Evolutionary conservation across 2,329 filamentous ascomycete species (phyloP).

Genomic region (Diaporthe citri): DNA sequence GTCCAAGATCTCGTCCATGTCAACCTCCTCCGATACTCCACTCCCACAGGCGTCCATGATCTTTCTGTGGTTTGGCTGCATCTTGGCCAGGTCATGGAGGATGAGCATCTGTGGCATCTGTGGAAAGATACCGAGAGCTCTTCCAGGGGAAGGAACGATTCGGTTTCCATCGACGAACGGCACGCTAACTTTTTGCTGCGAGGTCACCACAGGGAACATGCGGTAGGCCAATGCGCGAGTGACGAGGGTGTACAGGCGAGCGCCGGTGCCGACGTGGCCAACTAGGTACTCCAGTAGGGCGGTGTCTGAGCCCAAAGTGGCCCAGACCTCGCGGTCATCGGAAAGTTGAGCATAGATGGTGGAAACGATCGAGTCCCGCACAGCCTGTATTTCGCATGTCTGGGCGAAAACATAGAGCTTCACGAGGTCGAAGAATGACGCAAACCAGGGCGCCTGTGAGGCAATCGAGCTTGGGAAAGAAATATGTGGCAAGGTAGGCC

Average conservation of each 20-base stretch:
- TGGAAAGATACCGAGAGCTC: neutral
- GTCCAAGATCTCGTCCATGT: neutral
- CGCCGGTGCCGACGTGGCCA: neutral
- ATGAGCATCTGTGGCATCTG: neutral
- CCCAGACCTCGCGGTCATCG: neutral
- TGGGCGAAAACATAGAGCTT: slow-evolving; percentile 11
- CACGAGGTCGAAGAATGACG: neutral
- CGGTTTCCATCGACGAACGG: neutral
- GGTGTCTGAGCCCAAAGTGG: neutral
- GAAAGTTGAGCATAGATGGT: neutral
- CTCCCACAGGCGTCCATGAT: neutral
- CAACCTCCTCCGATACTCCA: neutral
- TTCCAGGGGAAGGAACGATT: neutral
- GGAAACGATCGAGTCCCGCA: slow-evolving; percentile 7
- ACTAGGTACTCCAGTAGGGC: neutral
- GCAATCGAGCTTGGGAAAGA: neutral
- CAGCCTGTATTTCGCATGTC: neutral
- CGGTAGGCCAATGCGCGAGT: neutral
- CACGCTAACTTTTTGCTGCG: neutral
- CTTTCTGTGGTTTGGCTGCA: neutral
- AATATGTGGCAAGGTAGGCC: neutral
- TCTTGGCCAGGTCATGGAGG: neutral
- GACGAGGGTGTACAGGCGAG: neutral
- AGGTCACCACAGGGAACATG: neutral
- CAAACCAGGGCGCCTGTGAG: neutral